Base-by-base conservation (phyloP, 345 rosid genomes). In the Nasturtium officinale region DNA sequence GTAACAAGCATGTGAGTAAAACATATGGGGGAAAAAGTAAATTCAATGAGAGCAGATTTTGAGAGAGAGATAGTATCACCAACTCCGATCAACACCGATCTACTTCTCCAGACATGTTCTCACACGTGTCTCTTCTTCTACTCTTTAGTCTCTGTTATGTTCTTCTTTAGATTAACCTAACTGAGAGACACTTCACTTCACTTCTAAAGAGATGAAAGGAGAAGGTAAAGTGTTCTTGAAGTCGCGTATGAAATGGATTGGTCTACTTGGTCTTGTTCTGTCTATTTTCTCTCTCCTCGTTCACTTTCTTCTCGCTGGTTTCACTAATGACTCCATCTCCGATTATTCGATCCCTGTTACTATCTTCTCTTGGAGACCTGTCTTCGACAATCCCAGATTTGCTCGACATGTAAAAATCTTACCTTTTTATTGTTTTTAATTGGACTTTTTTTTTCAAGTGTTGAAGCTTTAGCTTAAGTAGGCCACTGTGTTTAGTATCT, bases 281-380 rank as follows among this genome's bases (percentile, higher is more conserved):
- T 95, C 99, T 3, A 83, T 69, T 59, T 45, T 95, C 79, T 91
- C 96, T 30, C 87, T 95, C 18, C 74, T 83, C 57, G 86, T 88
- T 3, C 99, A 91, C 71, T 87, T 95, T 66, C 81, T 89, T 67
- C 96, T 95, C 17, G 91, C 99, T 25, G 88, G 93, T 81, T 88
- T 88, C 81, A 88, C 95, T 0, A 83, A 87, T 30, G 83, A 78
- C 17, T 91, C 89, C 72, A 63, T 83, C 82, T 77, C 90, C 0
- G 96, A 91, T n/a, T 91, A 85, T 84, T 90, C 89, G 9, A 81
- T 96, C 52, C 93, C 97, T 15, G 68, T 91, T 73, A 89, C 96
- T 51, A 84, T 95, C 82, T 95, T 95, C 75, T 89, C 99, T 48
- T 95, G 99, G 99, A 82, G 96, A 78, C 99, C 99, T 65, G 77